These are phyloP conservation scores for Diaporthe helianthi DNA, from an alignment of 2,329 filamentous ascomycete species.

Conservation along the genomic window DNA sequence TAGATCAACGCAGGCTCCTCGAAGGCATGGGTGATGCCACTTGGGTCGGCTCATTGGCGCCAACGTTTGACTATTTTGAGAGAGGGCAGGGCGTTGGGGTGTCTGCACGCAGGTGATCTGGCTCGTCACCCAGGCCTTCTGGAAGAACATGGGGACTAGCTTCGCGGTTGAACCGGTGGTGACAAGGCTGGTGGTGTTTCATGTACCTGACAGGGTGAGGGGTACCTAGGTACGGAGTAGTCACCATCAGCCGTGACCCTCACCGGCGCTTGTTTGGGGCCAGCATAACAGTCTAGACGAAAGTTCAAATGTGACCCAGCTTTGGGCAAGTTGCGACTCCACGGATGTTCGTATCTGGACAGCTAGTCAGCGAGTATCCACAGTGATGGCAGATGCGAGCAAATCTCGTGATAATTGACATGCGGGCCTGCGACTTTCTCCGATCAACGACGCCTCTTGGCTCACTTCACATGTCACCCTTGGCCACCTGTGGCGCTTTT, in stretches of 20 bases:
- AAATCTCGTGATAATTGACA: neutral
- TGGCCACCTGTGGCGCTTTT: constrained; percentile 2
- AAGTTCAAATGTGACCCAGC: constrained; percentile 18
- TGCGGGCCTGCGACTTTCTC: neutral
- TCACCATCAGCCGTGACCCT: constrained; percentile 23
- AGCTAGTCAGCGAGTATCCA: constrained; percentile 24
- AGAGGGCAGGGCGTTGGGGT: constrained; percentile 7
- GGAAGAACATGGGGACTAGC: constrained; percentile 25
- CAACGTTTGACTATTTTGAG: constrained; percentile 25
- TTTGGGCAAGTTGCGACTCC: constrained; percentile 21
- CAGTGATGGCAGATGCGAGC: constrained; percentile 9
- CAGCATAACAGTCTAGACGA: constrained; percentile 20
- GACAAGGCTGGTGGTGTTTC: constrained; percentile 35
- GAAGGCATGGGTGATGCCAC: constrained; percentile 31
- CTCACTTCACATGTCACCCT: neutral
- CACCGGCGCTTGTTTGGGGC: constrained; percentile 31
- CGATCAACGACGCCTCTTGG: neutral
- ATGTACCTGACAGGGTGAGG: constrained; percentile 34
- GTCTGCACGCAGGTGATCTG: constrained; percentile 17
- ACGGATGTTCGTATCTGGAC: neutral
- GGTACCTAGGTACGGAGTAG: too few species aligned
- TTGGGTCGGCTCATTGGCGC: constrained; percentile 15
- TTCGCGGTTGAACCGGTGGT: constrained; percentile 23
- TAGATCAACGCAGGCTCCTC: constrained; percentile 13
- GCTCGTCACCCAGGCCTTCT: constrained; percentile 12